Evolutionary conservation across 2,329 filamentous ascomycete genomes (phyloP).

Genomic region (Alternaria sp.): DNA sequence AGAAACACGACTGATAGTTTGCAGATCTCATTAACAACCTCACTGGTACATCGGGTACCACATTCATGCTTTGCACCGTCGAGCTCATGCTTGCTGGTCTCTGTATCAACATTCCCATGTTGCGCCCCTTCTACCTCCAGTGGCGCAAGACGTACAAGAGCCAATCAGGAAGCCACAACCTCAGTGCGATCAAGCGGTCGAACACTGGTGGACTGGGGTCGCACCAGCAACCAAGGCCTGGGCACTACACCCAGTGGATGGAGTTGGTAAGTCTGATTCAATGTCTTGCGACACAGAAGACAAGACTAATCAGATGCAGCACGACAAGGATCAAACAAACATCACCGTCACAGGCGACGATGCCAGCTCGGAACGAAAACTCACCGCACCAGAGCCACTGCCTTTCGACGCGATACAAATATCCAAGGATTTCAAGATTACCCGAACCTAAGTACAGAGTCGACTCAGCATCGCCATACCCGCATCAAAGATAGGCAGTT

Average conservation of each 20-base stretch:
- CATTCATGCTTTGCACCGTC: slow-evolving; percentile 30
- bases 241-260: slow-evolving; percentile 28
- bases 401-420: slow-evolving; percentile 22
- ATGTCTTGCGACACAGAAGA: neutral
- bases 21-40: slow-evolving; percentile 27
- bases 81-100: slow-evolving; percentile 31
- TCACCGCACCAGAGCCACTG: slow-evolving; percentile 13
- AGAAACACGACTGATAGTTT: neutral
- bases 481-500: neutral
- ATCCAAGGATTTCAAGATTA: slow-evolving; percentile 24
- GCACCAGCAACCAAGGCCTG: slow-evolving; percentile 9
- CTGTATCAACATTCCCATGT: slow-evolving; percentile 33
- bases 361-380: slow-evolving; percentile 27
- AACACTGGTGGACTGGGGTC: slow-evolving; percentile 9
- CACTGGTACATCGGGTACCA: slow-evolving; percentile 28
- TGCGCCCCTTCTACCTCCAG: slow-evolving; percentile 28
- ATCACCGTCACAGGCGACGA: slow-evolving; percentile 23
- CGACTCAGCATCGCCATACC: neutral
- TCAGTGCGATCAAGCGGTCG: slow-evolving; percentile 11
- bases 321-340: slow-evolving; percentile 24
- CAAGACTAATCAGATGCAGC: slow-evolving; percentile 12
- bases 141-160: slow-evolving; percentile 27
- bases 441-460: slow-evolving; percentile 3
- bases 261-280: slow-evolving; percentile 21
- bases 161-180: slow-evolving; percentile 6